phyloP scores from a whole-genome alignment of 371 early-diverging fungal genomes.

The Apophysomyces elegans region DNA sequence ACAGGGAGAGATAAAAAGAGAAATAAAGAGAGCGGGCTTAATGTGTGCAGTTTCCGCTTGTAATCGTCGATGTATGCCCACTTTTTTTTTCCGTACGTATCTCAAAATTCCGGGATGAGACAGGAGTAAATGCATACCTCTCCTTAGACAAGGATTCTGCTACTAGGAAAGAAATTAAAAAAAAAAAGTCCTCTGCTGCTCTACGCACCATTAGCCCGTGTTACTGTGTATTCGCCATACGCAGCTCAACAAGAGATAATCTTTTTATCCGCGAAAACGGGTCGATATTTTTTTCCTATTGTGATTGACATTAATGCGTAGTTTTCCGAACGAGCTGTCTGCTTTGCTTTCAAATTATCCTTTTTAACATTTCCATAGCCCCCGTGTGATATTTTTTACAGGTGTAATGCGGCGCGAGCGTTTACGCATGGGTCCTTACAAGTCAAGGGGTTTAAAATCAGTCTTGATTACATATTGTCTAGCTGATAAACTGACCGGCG shows the following conservation, averaged over 20 bases:
- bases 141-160: not conserved
- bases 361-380: not conserved
- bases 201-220: too few species aligned
- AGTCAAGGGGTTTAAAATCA: constrained; percentile 1
- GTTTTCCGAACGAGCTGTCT: too few species aligned
- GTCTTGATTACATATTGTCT: not conserved
- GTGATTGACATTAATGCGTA: too few species aligned
- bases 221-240: not conserved
- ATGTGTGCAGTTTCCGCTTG: too few species aligned
- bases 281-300: too few species aligned
- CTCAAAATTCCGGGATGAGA: not conserved
- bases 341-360: not conserved
- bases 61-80: too few species aligned
- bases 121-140: not conserved
- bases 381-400: not conserved
- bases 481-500: not conserved
- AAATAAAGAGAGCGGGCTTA: too few species aligned
- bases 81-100: not conserved
- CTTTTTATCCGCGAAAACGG: not conserved
- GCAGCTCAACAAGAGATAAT: not conserved
- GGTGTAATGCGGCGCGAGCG: not conserved
- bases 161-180: not conserved
- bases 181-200: too few species aligned
- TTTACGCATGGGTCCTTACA: not conserved
- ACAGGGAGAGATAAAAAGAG: too few species aligned